Base-by-base conservation (phyloP, 2,329 filamentous ascomycete species). In the Rugonectria rugulosa region DNA sequence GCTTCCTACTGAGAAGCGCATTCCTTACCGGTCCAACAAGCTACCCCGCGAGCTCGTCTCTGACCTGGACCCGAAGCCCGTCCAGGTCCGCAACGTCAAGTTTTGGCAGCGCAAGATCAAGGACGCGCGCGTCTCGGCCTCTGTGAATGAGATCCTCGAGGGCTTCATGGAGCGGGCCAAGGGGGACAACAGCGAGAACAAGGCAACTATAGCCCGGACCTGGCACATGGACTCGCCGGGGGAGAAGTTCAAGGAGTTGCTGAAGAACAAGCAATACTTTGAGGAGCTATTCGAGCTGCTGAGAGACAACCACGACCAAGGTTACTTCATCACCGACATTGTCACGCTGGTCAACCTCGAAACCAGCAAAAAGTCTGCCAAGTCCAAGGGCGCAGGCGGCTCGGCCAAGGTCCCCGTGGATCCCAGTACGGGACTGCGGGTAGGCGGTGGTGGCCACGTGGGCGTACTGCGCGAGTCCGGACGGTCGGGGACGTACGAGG, bases 131-230 rank as follows among this genome's bases (percentile, higher is more conserved):
- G 52, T 55, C 21, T 55, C 44, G 15, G 52, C 52, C 5, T 48
- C 44, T 61, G 48, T 62, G 41, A 23, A 68, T 67, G 23, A 70
- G 60, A 38, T 65, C 59, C 29, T 70, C 68, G 14, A 70, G 64
- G 3, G 67, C 65, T 20, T 66, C 61, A 8, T 70, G 64, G 45
- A 54, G 56, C 24, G 60, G 61, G 34, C 66, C 64, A 52, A 68
- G 65, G 36, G 61, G 57, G 29, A 44, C 17, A 55, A 21, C 44
- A 55, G 19, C 44, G 44, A 55, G 31, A 38, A 31, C 17, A 38
- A 24, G 15, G 52, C 52, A 2, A 55, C 52, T 5, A 45, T 55
- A 5, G 52, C 52, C 23, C 44, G 52, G 6, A 44, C 49, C 12
- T 55, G 52, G 52, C 52, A 55, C 45, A 55, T 55, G 52, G 52